These are phyloP conservation scores for Kwoniella newhampshirensis DNA, from an alignment of 768 basidiomycete genomes.

Conservation along the genomic window DNA sequence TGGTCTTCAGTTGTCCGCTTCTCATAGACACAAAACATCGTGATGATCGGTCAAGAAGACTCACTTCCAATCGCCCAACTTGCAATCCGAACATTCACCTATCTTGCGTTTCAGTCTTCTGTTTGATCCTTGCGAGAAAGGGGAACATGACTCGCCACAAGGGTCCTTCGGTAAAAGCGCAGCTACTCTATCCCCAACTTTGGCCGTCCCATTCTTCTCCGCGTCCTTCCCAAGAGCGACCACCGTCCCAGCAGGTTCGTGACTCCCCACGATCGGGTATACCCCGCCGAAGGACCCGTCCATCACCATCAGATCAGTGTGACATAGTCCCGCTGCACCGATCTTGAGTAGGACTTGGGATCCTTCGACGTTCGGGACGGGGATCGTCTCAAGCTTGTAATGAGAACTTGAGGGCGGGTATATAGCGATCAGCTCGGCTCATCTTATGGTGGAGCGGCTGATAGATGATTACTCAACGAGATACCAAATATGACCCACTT, in stretches of 20 bases:
- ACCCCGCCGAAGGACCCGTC: conserved; percentile 7
- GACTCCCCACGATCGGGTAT: conserved; percentile 21
- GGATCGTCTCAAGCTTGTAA: conserved; percentile 19
- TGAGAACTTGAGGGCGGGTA: conserved; percentile 2
- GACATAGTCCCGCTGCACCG: conserved; percentile 30
- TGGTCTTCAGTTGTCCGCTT: no score
- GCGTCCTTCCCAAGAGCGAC: conserved; percentile 13
- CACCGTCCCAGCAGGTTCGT: conserved; percentile 31
- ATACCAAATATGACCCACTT: neutral
- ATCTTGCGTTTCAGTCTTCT: neutral
- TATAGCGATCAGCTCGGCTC: neutral
- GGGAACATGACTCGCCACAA: conserved; percentile 14
- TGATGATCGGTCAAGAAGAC: no score
- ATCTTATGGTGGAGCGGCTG: neutral
- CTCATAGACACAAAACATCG: no score
- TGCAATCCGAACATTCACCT: conserved; percentile 20
- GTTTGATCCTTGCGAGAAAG: neutral
- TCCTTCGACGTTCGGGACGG: conserved; percentile 11
- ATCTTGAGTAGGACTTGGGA: conserved; percentile 21
- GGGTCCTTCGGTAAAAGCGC: conserved; percentile 8
- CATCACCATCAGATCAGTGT: conserved; percentile 23
- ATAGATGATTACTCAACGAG: neutral
- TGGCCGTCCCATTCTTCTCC: conserved; percentile 1
- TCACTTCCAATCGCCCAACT: conserved; percentile 15
- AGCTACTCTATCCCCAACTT: conserved; percentile 15